These are phyloP conservation scores for Kazachstania martiniae DNA, from an alignment of 805 yeast species.

Conservation along the genomic window DNA sequence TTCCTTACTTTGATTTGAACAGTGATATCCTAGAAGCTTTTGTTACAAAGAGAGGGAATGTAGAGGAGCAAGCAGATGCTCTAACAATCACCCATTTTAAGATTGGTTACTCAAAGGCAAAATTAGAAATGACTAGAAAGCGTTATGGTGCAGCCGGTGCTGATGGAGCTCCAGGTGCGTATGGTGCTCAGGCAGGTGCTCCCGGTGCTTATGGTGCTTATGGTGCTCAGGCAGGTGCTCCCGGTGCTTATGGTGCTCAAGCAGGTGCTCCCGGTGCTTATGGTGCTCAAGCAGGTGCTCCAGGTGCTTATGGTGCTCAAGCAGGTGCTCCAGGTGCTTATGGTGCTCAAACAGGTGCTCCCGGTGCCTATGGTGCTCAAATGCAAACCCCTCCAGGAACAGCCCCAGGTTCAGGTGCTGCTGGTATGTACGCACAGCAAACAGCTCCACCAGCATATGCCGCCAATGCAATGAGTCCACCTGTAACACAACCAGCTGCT, in stretches of 20 bases:
- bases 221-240: slow-evolving; percentile 12
- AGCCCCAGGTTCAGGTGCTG: background rate
- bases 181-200: slow-evolving; percentile 10
- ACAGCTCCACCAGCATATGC: slow-evolving; percentile 17
- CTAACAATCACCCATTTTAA: slow-evolving; percentile 87
- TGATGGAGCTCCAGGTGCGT: slow-evolving; percentile 9
- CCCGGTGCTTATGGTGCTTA: slow-evolving; percentile 15
- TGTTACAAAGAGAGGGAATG: slow-evolving; percentile 71
- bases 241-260: slow-evolving; percentile 5
- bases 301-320: slow-evolving; percentile 11
- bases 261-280: slow-evolving; percentile 17
- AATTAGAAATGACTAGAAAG: slow-evolving; percentile 73
- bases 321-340: slow-evolving; percentile 7
- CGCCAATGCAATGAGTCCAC: slow-evolving; percentile 29
- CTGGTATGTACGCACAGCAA: slow-evolving; percentile 1
- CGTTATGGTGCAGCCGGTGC: slow-evolving; percentile 42
- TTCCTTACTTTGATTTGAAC: slow-evolving; percentile 85
- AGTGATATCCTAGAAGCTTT: slow-evolving; percentile 79
- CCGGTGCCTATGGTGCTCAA: slow-evolving; percentile 4
- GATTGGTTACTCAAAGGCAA: slow-evolving; percentile 76
- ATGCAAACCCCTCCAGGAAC: slow-evolving; percentile 10
- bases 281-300: slow-evolving; percentile 1
- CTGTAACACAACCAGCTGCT: slow-evolving; percentile 27
- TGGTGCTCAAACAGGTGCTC: slow-evolving; percentile 9
- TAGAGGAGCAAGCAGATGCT: slow-evolving; percentile 82